Conservation (phyloP, 164 flowering plant genomes). For the Pachysandra terminalis region DNA sequence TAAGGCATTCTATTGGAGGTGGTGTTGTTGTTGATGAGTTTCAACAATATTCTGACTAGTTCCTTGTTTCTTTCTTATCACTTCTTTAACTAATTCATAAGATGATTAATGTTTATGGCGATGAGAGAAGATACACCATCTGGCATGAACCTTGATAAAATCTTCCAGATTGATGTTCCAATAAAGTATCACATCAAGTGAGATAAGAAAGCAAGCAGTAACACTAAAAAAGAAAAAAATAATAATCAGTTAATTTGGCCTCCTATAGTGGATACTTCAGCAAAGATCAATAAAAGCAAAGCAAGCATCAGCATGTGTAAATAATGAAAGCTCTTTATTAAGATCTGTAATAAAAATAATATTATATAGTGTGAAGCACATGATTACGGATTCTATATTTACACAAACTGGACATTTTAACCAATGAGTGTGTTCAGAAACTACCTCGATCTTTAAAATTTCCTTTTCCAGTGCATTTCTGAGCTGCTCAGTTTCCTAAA, state of each 20-base stretch:
- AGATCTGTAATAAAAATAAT: neutral
- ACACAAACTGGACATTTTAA: neutral
- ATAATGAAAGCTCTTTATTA: neutral
- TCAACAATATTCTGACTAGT: too few species aligned
- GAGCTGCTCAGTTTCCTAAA: slow-evolving; percentile 53
- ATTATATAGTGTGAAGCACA: neutral
- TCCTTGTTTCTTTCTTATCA: too few species aligned
- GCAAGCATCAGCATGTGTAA: neutral
- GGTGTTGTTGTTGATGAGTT: too few species aligned
- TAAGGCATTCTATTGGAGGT: too few species aligned
- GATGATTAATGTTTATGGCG: neutral
- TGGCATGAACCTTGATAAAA: neutral
- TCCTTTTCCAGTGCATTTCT: slow-evolving; percentile 37
- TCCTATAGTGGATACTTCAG: too few species aligned
- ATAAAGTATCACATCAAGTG: neutral
- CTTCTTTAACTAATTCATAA: neutral
- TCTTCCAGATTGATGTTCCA: neutral
- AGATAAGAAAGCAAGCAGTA: too few species aligned
- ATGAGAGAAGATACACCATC: neutral
- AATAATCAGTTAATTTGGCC: too few species aligned
- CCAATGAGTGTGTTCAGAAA: neutral
- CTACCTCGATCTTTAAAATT: slow-evolving; percentile 44
- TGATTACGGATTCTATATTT: neutral
- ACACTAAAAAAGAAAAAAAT: too few species aligned
- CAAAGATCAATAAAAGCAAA: neutral